Percentiles rank a stretch among this genome's conserved stretches.
phyloP scores from a whole-genome alignment of 129 eudicot species.

The Glebionis coronaria region DNA sequence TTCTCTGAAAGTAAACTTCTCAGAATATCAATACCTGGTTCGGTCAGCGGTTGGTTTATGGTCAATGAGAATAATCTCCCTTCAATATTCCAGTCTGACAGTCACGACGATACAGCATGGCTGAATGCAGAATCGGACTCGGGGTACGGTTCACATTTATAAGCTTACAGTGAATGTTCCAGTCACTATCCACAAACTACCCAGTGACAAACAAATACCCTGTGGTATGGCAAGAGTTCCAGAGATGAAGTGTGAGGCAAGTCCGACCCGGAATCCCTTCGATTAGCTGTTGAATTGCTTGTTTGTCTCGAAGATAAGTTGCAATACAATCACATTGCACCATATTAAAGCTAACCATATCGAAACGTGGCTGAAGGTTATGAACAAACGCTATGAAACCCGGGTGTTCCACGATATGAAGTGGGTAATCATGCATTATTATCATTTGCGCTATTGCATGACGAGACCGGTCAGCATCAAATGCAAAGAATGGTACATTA shows the following conservation, averaged over 20 bases:
- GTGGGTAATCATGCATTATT: conserved; percentile 87
- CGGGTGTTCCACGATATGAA: conserved; percentile 88
- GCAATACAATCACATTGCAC: conserved; percentile 91
- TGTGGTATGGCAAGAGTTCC: conserved; percentile 62
- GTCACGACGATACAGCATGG: conserved; percentile 20
- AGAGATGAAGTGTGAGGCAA: conserved; percentile 67
- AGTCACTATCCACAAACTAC: conserved; percentile 72
- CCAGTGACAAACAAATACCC: conserved; percentile 76
- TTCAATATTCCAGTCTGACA: conserved; percentile 30
- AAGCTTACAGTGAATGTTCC: conserved; percentile 66
- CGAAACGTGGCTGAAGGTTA: conserved; percentile 79
- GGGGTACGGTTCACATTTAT: conserved; percentile 49
- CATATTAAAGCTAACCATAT: conserved; percentile 70
- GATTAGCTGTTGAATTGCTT: conserved; percentile 51
- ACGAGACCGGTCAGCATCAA: conserved; percentile 72
- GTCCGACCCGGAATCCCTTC: conserved; percentile 68
- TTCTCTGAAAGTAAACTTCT: conserved; percentile 25
- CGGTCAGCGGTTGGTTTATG: conserved; percentile 17
- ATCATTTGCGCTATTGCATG: conserved; percentile 79
- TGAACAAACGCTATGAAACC: conserved; percentile 68
- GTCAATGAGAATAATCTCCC: conserved; percentile 27
- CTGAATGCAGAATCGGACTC: conserved; percentile 31
- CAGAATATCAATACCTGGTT: conserved; percentile 12
- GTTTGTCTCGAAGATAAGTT: conserved; percentile 65
- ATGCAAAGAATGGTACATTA: conserved; percentile 41